Evolutionary conservation across 1,284 basidiomycete species (phyloP), one percentile per base, ranked within the genome.

Genomic region (Microbotryum lychnidis-dioicae): DNA sequence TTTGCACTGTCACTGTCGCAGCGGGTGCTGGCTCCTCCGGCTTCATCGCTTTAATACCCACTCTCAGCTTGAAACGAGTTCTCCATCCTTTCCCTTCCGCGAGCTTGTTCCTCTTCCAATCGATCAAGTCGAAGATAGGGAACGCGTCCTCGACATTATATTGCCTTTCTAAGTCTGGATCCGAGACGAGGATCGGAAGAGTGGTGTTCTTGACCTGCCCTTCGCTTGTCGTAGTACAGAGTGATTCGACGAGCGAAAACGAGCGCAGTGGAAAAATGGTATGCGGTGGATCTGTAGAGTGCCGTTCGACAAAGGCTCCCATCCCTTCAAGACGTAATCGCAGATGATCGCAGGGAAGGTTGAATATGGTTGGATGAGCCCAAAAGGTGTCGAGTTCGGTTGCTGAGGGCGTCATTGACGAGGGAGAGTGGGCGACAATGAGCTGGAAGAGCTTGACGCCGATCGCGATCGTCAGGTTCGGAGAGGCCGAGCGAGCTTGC

Each of bases 181-280:
- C 76, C 45, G 76, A 75, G 20, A 77, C 64, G 18, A 77, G 49
- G 1, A 77, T 72, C 2, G 77, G 76, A 50, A 73, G 72, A 62
- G n/a, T 18, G 37, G 37, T 42, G 4, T 12, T 42, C 37, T 18
- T 42, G 37, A 12, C 37, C 37, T 42, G 37, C 14, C 37, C 37
- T 18, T 57, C n/a, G 31, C 70, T 72, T 5, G 61, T 55, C 4
- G 68, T 60, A 7, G 64, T 58, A 6, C 50, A 42, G 29, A 54
- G 48, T 1, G 66, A 31, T 37, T 63, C 60, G 1, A 69, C 58
- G 3, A 70, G 44, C 10, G 73, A 67, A 14, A 77, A 62, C 54
- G 74, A 70, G 57, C 74, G 72, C 58, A 77, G 71, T 6, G 66
- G 64, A 12, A 73, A 37, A 0, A 63, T 54, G 21, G 71, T 49